Conservation (phyloP, 768 basidiomycete species). For the Rhizopogon rudus region DNA sequence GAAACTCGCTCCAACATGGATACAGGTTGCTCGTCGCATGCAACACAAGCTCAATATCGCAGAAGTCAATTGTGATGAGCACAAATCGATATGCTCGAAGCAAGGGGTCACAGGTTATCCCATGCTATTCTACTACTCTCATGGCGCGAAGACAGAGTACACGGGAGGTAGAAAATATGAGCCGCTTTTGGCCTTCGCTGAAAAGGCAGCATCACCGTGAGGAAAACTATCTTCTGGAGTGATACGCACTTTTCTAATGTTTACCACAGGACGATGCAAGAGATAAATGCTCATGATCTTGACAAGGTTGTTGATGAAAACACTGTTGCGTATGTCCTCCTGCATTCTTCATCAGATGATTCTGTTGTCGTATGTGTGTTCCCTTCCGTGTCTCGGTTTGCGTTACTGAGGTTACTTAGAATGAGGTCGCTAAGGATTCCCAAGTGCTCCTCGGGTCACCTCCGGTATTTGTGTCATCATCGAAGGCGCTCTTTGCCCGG, state of each 20-base stretch:
- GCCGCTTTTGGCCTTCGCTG: conserved; percentile 66
- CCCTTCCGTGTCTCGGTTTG: not conserved
- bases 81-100: conserved; percentile 58
- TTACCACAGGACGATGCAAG: conserved; percentile 31
- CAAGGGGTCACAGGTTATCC: conserved; percentile 80
- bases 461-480: conserved; percentile 39
- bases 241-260: conserved; percentile 1
- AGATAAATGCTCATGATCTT: conserved; percentile 39
- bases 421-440: conserved; percentile 52
- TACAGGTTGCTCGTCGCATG: conserved; percentile 65
- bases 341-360: conserved; percentile 35
- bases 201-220: conserved; percentile 70
- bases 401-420: conserved; percentile 25
- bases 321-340: conserved; percentile 55
- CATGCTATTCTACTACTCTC: conserved; percentile 65
- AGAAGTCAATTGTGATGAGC: conserved; percentile 84
- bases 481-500: conserved; percentile 26
- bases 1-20: conserved; percentile 83
- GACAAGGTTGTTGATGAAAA: conserved; percentile 38
- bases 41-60: conserved; percentile 70
- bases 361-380: conserved; percentile 26
- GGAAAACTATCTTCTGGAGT: conserved; percentile 21
- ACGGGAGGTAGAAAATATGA: conserved; percentile 66
- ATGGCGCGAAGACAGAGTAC: conserved; percentile 68
- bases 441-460: conserved; percentile 45